Evolutionary conservation across 2,329 filamentous ascomycete species (phyloP), one percentile per base, ranked within the genome.

Genomic region (Pleomassaria siparia): DNA sequence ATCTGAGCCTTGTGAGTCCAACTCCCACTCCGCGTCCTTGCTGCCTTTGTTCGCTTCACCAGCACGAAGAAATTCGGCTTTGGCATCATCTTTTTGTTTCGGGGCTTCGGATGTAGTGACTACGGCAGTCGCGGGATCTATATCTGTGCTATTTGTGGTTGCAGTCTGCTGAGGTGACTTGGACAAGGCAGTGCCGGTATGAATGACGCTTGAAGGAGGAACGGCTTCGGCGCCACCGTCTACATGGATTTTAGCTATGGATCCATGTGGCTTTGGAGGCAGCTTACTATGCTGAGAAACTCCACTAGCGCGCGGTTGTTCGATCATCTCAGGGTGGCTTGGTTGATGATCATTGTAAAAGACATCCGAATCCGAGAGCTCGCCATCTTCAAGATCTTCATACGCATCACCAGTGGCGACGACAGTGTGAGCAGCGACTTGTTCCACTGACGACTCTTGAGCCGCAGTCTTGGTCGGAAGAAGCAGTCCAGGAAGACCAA

Each of bases 21-120:
- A 77, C 47, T 95, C 89, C 89, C 90, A 97, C 69, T 96, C 91
- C 2, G 87, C 85, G 36, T 87, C 77, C 44, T 76, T 71, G 37
- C 76, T 74, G 25, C 70, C 74, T 43, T 76, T 74, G 55, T 75
- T 76, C 10, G 69, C 72, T 43, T 72, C 67, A 13, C 71, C 76
- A 10, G 72, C 73, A 40, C 67, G 68, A 48, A 75, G 57, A 51
- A 78, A 78, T 18, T 76, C 75, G 30, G 63, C 60, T 44, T 67
- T 67, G 53, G 55, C 56, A 39, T 66, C 60, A 36, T 62, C 55
- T 44, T 48, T 15, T 18, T 46, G 42, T 54, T 29, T 49, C 50
- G n/a, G 44, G 12, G 18, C 12, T 9, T 40, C 13, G 12, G 24
- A 16, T 18, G 37, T 18, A 9, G 36, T 16, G 37, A 36, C 44